Evolutionary conservation across 208 protist genomes (phyloP), one percentile per base, ranked within the genome.

Genomic region (Trypanosoma platydactyli): DNA sequence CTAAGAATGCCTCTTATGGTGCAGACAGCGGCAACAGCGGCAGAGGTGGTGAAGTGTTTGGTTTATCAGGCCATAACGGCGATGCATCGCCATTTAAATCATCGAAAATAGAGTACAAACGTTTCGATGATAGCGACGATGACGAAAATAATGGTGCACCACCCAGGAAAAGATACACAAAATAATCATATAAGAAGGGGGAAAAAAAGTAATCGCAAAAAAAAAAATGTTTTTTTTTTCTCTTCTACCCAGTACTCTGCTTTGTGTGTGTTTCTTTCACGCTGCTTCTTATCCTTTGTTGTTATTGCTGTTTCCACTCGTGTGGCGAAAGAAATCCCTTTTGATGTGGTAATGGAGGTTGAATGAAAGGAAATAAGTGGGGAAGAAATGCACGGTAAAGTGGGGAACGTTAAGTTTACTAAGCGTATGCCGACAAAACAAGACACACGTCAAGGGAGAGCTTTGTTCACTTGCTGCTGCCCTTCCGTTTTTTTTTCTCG

Each of bases 101-200:
- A 67, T 63, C 61, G 53, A 58, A 29, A 27, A 76, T 71, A 48
- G 50, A 68, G 48, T 80, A 83, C 63, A 92, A 82, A 60, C 71
- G 66, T 30, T 91, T 88, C 60, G 87, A 85, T 29, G 73, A 83
- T 64, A 88, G 81, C 67, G 77, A 88, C 67, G 77, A 88, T 56
- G 84, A 90, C 5, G 78, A 81, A 38, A 66, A 80, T 77, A 11
- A 38, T 11, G 30, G 45, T 16, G 60, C 64, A 24, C 68, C 41
- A 13, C 75, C 86, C 13, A 35, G 64, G 50, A 64, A 60, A 50
- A 60, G 52, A 38, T 48, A 40, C 20, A 22, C 38, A 40, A 59
- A 56, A 42, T 51, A 35, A 59, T 50, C 16, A 51, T 56, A 15
- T 44, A 30, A 16, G 25, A 33, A 45, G 18, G 18, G 22, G 35